Evolutionary conservation across 371 early-diverging fungal species (phyloP), one percentile per base, ranked within the genome.

Genomic region (Apophysomyces trapeziformis): DNA sequence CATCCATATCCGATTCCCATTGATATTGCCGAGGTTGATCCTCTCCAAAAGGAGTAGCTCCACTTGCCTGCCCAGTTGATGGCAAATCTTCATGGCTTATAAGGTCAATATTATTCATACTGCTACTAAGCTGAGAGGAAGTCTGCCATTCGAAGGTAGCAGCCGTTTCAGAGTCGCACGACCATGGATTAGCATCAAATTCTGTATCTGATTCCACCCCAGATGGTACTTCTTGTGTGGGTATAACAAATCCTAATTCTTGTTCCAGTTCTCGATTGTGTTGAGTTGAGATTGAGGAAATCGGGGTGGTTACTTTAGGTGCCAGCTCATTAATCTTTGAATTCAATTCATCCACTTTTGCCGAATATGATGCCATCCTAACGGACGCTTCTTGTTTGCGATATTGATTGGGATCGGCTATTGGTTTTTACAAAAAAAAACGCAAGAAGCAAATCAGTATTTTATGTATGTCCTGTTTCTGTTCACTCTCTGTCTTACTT

Each of bases 1-100:
- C 90, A 11, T 87, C 85, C 7, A 82, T 68, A 69, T 93, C 93
- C 0, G 84, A 79, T 65, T 92, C 91, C 95, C 95, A 95, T 6
- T 80, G 78, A 35, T 77, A 80, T 9, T 72, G 16, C 32, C 71
- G 74, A 9, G 71, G 64, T 2, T 56, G 61, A 38, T 66, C 60
- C 14, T 47, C 54, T 4, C 57, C 54, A 16, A 41, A 50, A 1
- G 26, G 39, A 7, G 58, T 39, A 13, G n/a, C 43, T 8, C 44
- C 18, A 1, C 37, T 39, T 26, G 32, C 32, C n/a, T 21, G 12
- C 3, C 56, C 50, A 14, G 41, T 12, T n/a, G 37, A n/a, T 21
- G 54, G 21, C 21, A 21, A 21, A 21, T 59, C 66, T 12, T 71
- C 75, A 41, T 78, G 75, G 11, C 69, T 71, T 5, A 72, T 32